phyloP scores from a whole-genome alignment of 1,284 basidiomycete species.

The Irpex sp. region DNA sequence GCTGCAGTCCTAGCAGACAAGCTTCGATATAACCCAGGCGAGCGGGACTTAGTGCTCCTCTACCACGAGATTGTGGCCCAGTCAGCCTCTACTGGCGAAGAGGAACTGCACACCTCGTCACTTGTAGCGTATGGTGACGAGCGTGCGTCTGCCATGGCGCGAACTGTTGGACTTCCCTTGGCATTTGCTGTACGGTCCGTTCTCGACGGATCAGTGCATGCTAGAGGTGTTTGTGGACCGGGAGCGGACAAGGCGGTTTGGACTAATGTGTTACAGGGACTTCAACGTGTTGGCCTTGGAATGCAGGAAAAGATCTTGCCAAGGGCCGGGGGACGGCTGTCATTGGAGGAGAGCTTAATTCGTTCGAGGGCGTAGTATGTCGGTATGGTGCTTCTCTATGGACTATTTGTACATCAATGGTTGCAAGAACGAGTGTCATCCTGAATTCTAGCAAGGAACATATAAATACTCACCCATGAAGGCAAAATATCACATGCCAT shows the following conservation, averaged over 20 bases:
- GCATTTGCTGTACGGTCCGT: constrained; percentile 76
- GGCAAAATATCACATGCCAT: no score
- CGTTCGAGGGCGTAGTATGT: no score
- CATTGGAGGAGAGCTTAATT: background rate
- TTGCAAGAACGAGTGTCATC: no score
- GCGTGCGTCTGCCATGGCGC: constrained; percentile 79
- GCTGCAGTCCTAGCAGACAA: constrained; percentile 73
- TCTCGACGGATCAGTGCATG: constrained; percentile 60
- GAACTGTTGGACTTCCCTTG: constrained; percentile 84
- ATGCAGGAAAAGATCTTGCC: constrained; percentile 36
- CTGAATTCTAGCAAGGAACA: no score
- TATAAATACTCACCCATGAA: no score
- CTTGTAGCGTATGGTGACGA: constrained; percentile 71
- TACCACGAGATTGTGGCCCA: constrained; percentile 75
- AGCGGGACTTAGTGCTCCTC: constrained; percentile 87
- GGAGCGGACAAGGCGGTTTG: constrained; percentile 56
- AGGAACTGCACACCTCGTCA: constrained; percentile 72
- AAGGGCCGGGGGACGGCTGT: background rate
- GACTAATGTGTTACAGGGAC: constrained; percentile 52
- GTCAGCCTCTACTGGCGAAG: constrained; percentile 20
- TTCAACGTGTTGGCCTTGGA: constrained; percentile 61
- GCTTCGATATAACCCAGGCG: constrained; percentile 68
- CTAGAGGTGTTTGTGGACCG: constrained; percentile 69
- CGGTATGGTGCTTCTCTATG: no score
- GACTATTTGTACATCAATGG: no score